phyloP scores from a whole-genome alignment of 2,329 filamentous ascomycete species.

The Diplodia intermedia region DNA sequence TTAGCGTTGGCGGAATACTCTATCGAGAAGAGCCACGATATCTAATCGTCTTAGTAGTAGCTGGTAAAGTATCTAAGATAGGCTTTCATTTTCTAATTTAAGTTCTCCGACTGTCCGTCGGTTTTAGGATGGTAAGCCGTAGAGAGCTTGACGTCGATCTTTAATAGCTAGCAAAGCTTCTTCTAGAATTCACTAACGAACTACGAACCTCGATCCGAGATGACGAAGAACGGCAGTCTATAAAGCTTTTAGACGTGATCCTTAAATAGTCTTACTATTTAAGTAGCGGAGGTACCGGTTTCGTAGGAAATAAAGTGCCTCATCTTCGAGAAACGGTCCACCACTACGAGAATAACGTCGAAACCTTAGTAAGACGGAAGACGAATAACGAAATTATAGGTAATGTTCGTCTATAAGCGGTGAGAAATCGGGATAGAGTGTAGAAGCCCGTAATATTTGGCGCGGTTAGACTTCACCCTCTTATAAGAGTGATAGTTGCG shows the following conservation, averaged over 20 bases:
- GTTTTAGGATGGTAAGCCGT: conserved; percentile 38
- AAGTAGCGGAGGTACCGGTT: not conserved
- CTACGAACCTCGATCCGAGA: too few species aligned
- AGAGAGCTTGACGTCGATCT: conserved; percentile 32
- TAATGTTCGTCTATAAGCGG: conserved; percentile 34
- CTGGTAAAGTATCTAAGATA: conserved; percentile 15
- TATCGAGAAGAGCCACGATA: not conserved
- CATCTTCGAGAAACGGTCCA: conserved; percentile 32
- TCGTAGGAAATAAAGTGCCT: conserved; percentile 32
- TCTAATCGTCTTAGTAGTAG: conserved; percentile 29
- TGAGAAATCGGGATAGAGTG: conserved; percentile 33
- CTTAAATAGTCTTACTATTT: conserved; percentile 5
- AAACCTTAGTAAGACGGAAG: not conserved
- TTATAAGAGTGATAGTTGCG: conserved; percentile 18
- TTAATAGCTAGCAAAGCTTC: conserved; percentile 30
- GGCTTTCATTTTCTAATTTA: conserved; percentile 32
- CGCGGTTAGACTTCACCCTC: not conserved
- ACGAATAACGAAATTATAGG: conserved; percentile 34
- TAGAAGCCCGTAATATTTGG: conserved; percentile 27
- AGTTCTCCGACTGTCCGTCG: conserved; percentile 35
- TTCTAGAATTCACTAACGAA: conserved; percentile 36
- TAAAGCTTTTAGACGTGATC: conserved; percentile 33
- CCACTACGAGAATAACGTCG: conserved; percentile 27
- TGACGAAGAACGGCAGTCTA: too few species aligned
- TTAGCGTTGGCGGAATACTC: conserved; percentile 23